Conservation (phyloP, 345 rosid genomes). For the Mallotus nudiflorus region DNA sequence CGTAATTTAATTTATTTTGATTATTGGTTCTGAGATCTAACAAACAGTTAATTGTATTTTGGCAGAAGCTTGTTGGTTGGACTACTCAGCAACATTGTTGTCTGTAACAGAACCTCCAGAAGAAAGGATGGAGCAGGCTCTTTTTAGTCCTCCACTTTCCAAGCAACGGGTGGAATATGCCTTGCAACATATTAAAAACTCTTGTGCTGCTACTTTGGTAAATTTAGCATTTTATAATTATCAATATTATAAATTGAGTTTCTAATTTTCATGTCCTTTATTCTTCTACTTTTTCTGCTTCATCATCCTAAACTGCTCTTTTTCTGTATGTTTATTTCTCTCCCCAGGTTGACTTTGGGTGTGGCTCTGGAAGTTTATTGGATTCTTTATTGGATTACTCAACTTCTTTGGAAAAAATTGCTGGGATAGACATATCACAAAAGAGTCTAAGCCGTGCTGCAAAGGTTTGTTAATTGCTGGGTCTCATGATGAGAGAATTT, state of each 20-base stretch:
- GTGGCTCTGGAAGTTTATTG: constrained; percentile 90
- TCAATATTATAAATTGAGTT: constrained; percentile 17
- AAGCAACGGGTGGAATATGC: constrained; percentile 96
- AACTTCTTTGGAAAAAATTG: constrained; percentile 64
- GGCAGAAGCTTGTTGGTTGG: constrained; percentile 49
- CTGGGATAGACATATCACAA: constrained; percentile 78
- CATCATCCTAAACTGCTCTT: background rate
- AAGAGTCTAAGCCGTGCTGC: constrained; percentile 90
- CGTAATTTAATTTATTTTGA: background rate
- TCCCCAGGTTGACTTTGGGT: constrained; percentile 84
- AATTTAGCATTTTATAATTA: constrained; percentile 1
- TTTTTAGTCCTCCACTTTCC: constrained; percentile 92
- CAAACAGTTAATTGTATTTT: constrained; percentile 11
- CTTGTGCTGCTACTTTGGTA: constrained; percentile 74
- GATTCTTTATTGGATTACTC: constrained; percentile 77
- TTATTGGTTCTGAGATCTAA: constrained; percentile 10
- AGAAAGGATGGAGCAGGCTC: constrained; percentile 92
- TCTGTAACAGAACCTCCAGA: constrained; percentile 71
- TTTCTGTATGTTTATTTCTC: background rate
- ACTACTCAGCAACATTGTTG: constrained; percentile 53
- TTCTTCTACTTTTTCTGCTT: background rate
- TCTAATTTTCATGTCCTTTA: background rate
- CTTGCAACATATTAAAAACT: constrained; percentile 65
- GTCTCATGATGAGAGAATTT: background rate
- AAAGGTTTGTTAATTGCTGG: constrained; percentile 49